Evolutionary conservation across 345 rosid species (phyloP).

Genomic region (Reutealis trisperma): DNA sequence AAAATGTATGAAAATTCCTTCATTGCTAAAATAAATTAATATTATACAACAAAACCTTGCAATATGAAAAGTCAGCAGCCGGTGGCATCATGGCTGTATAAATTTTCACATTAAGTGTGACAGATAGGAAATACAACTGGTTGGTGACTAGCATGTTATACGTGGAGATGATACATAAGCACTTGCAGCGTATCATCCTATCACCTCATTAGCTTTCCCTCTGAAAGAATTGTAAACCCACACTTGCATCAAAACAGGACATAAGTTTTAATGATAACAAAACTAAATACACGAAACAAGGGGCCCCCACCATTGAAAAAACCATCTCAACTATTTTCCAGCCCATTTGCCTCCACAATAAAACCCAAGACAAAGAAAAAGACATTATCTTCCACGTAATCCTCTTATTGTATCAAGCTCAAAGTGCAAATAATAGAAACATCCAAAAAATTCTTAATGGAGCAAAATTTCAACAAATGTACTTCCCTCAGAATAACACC

Average conservation of each 20-base stretch:
- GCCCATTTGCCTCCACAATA: no score
- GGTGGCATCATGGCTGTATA: no score
- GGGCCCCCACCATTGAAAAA: no score
- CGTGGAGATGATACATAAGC: background rate
- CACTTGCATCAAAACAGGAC: background rate
- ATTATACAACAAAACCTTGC: no score
- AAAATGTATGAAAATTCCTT: background rate
- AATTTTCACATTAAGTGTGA: no score
- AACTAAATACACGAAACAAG: no score
- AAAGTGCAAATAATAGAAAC: background rate
- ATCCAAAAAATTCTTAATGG: background rate
- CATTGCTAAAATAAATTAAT: no score
- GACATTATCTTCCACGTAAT: background rate
- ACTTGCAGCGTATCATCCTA: background rate
- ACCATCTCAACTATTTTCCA: no score
- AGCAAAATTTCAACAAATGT: background rate
- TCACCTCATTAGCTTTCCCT: background rate
- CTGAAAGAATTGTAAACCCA: background rate
- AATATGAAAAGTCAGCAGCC: no score
- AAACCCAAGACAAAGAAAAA: background rate
- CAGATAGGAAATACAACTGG: no score
- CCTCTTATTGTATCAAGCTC: background rate
- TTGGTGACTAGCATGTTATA: background rate
- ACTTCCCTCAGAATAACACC: background rate
- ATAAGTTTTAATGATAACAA: no score